These are phyloP conservation scores for Pachyrhizus erosus DNA, from an alignment of 306 rosid species.

Conservation along the genomic window DNA sequence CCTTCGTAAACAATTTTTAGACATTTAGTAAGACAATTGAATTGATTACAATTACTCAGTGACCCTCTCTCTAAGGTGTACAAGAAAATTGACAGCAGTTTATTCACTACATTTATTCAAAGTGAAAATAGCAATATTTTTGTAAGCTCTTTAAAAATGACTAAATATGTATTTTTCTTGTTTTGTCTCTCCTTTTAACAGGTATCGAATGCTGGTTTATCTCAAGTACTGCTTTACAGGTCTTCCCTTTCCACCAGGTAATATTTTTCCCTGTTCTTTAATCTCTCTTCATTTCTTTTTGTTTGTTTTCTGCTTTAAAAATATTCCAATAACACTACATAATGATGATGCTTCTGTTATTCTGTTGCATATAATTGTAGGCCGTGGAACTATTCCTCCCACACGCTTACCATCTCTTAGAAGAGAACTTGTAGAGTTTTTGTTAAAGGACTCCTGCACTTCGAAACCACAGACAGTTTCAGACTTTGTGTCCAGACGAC, in stretches of 20 bases:
- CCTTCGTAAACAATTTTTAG: not conserved
- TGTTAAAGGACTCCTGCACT: conserved; percentile 64
- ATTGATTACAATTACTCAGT: conserved; percentile 5
- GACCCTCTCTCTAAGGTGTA: conserved; percentile 13
- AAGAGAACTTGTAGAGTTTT: conserved; percentile 77
- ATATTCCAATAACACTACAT: conserved; percentile 13
- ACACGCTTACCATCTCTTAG: conserved; percentile 81
- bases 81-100: conserved; percentile 34
- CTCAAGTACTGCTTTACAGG: conserved; percentile 96
- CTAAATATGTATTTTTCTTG: conserved; percentile 29
- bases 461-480: conserved; percentile 57
- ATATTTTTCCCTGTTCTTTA: not conserved
- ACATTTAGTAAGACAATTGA: conserved; percentile 16
- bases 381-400: conserved; percentile 80
- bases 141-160: conserved; percentile 31
- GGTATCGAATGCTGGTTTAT: conserved; percentile 93
- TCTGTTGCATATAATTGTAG: conserved; percentile 60
- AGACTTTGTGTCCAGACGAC: conserved; percentile 43
- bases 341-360: conserved; percentile 33
- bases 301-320: conserved; percentile 30
- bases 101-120: conserved; percentile 27
- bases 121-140: conserved; percentile 30
- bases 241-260: conserved; percentile 98
- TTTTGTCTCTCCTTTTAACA: conserved; percentile 46
- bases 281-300: not conserved